These are phyloP conservation scores for Byssothecium circinans DNA, from an alignment of 2,329 filamentous ascomycete species.

Conservation along the genomic window DNA sequence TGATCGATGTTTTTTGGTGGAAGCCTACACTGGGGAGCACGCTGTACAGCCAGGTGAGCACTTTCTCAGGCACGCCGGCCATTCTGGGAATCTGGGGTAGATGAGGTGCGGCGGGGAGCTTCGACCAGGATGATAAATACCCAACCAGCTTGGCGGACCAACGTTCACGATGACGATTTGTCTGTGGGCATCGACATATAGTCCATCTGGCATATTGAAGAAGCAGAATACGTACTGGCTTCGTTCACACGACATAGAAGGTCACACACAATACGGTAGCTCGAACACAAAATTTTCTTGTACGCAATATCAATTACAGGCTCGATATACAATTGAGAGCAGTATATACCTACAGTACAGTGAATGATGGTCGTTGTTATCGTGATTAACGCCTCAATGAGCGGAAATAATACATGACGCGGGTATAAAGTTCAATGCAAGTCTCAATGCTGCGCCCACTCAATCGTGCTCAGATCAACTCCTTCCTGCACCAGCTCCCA, in stretches of 20 bases:
- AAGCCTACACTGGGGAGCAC: constrained; percentile 63
- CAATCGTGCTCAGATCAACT: constrained; percentile 90
- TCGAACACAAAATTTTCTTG: too few species aligned
- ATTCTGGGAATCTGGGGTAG: constrained; percentile 43
- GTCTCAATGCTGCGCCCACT: constrained; percentile 92
- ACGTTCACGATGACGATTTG: too few species aligned
- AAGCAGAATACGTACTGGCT: too few species aligned
- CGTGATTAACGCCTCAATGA: constrained; percentile 26
- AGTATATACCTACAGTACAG: constrained; percentile 29
- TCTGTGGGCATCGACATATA: not conserved
- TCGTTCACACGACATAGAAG: too few species aligned
- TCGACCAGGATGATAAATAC: constrained; percentile 9
- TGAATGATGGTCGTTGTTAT: constrained; percentile 18
- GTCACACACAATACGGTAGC: too few species aligned
- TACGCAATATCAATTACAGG: too few species aligned
- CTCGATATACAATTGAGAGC: too few species aligned
- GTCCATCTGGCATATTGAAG: too few species aligned
- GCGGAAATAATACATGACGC: constrained; percentile 18
- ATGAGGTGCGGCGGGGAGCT: constrained; percentile 31
- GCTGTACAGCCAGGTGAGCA: constrained; percentile 94
- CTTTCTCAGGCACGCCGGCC: constrained; percentile 79
- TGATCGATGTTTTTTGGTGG: not conserved
- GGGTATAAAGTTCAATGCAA: constrained; percentile 9
- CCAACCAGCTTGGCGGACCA: not conserved
- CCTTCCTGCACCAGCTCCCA: constrained; percentile 99